Percentiles rank a stretch among this genome's conserved stretches.
Conservation (phyloP, 2,329 filamentous ascomycete species). For the Hypoxylon sp. region DNA sequence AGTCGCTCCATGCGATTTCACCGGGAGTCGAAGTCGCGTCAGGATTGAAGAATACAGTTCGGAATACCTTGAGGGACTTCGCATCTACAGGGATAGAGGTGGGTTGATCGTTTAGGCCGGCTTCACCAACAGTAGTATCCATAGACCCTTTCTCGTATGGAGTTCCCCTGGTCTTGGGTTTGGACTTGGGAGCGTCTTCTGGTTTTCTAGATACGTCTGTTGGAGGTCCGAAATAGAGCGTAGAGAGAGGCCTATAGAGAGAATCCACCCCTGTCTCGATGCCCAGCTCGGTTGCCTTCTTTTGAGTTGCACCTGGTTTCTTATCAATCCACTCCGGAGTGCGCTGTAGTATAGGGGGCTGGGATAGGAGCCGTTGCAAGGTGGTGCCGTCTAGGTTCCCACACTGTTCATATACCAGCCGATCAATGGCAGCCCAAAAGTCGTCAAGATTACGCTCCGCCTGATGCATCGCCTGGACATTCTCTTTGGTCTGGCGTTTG, state of each 20-base stretch:
- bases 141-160: neutral
- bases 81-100: constrained; percentile 48
- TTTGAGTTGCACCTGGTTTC: constrained; percentile 20
- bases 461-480: constrained; percentile 37
- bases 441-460: constrained; percentile 45
- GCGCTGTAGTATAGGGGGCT: constrained; percentile 57
- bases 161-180: neutral
- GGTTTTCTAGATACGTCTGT: neutral
- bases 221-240: constrained; percentile 2
- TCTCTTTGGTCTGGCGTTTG: constrained; percentile 43
- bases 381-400: constrained; percentile 48
- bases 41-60: constrained; percentile 58
- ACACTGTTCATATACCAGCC: constrained; percentile 30
- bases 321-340: constrained; percentile 61
- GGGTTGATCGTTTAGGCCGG: neutral
- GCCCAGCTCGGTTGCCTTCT: neutral
- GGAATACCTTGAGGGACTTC: constrained; percentile 53
- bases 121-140: neutral
- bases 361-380: constrained; percentile 49
- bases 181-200: neutral
- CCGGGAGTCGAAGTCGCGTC: constrained; percentile 54
- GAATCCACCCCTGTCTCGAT: neutral
- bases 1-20: constrained; percentile 66
- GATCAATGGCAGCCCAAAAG: constrained; percentile 41
- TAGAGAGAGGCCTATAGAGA: constrained; percentile 11